phyloP scores from a whole-genome alignment of 352 stramenopile genomes.

The Pythium oligandrum region DNA sequence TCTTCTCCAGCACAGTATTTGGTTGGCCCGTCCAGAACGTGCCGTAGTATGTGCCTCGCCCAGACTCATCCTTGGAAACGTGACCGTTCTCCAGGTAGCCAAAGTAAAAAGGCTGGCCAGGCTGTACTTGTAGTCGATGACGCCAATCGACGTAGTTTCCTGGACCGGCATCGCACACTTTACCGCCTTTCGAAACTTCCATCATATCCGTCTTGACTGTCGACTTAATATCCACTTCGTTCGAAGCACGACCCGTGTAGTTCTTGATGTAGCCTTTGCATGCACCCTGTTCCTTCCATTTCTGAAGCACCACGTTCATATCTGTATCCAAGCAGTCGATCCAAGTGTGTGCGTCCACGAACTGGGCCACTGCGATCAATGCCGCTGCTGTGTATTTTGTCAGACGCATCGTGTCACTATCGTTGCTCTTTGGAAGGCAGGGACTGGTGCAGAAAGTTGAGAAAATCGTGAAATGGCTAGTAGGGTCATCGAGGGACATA shows the following conservation, averaged over 20 bases:
- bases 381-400: not conserved
- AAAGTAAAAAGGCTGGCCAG: conserved; percentile 34
- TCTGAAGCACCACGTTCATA: conserved; percentile 35
- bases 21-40: conserved; percentile 41
- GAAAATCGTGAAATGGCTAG: no score
- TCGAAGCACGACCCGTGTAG: conserved; percentile 33
- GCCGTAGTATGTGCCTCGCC: conserved; percentile 36
- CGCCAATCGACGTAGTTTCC: conserved; percentile 26
- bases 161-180: conserved; percentile 22
- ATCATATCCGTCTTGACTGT: conserved; percentile 40
- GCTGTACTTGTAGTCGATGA: conserved; percentile 9
- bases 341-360: conserved; percentile 30
- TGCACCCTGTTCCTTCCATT: conserved; percentile 28
- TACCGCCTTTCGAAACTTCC: conserved; percentile 10
- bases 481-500: no score
- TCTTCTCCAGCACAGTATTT: conserved; percentile 25
- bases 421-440: no score
- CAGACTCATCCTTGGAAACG: conserved; percentile 42
- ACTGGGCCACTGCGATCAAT: not conserved
- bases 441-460: no score
- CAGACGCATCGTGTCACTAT: no score
- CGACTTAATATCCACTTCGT: conserved; percentile 16
- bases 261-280: conserved; percentile 51
- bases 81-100: conserved; percentile 51
- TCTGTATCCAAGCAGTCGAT: conserved; percentile 58